A percentile compares a stretch with the other conserved stretches of the same genome.
phyloP scores from a whole-genome alignment of 192 early-diverging fungal species.

The Linnemannia zychae region DNA sequence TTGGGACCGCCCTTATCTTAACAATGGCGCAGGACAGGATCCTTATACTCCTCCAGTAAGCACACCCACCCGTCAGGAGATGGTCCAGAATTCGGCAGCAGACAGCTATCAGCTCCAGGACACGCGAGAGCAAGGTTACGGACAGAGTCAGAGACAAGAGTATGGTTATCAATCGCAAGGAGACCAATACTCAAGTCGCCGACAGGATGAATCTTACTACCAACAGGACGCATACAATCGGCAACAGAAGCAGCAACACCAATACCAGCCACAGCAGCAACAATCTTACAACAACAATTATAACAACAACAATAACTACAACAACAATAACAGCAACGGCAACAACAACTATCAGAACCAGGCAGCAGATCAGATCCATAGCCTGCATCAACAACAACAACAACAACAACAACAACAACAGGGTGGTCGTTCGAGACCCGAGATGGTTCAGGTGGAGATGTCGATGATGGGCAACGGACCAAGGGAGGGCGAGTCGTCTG shows the following conservation, averaged over 20 bases:
- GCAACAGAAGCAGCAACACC: conserved; percentile 9
- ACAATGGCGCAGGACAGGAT: background rate
- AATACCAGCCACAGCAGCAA: background rate
- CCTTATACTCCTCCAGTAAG: background rate
- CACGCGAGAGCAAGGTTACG: background rate
- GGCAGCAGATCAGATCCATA: no score
- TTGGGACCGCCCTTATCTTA: conserved; percentile 6
- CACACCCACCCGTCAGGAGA: background rate
- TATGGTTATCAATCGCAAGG: background rate
- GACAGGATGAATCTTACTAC: background rate
- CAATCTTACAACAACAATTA: background rate
- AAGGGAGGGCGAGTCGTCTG: background rate
- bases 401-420: background rate
- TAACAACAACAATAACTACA: background rate
- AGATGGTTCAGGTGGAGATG: conserved; percentile 35
- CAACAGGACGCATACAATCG: conserved; percentile 5
- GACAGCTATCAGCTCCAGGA: background rate
- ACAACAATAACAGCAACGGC: background rate
- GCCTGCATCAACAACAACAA: background rate
- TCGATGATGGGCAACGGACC: background rate
- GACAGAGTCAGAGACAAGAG: background rate
- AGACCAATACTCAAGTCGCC: background rate
- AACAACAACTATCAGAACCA: background rate
- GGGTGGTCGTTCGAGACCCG: background rate
- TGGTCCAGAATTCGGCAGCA: background rate